These are phyloP conservation scores for Oryza officinalis DNA, from an alignment of 176 grass and related monocot genomes.

Conservation along the genomic window DNA sequence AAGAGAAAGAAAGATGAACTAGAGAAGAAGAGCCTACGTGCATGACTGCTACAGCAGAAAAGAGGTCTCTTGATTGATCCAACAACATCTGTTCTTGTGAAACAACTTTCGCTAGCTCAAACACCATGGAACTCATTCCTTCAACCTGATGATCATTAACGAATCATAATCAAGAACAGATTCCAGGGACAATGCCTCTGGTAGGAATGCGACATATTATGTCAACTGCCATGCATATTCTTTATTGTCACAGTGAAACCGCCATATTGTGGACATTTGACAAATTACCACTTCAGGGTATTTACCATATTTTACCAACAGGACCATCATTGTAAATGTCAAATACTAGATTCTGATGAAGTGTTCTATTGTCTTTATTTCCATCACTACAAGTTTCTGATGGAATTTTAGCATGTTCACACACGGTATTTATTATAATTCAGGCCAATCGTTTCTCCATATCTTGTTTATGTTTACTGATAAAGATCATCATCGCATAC, in stretches of 20 bases:
- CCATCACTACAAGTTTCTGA: too few species aligned
- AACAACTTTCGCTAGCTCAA: conserved; percentile 61
- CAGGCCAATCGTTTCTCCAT: neutral
- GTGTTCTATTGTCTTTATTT: too few species aligned
- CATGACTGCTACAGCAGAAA: conserved; percentile 63
- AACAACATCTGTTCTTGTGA: conserved; percentile 67
- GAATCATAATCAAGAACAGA: neutral
- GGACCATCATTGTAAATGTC: too few species aligned
- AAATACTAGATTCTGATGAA: too few species aligned
- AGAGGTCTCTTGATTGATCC: conserved; percentile 60
- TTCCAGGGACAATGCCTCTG: neutral
- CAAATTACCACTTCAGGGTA: neutral
- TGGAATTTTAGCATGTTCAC: neutral
- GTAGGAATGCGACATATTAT: neutral
- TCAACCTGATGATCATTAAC: conserved; percentile 52
- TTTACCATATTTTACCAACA: neutral
- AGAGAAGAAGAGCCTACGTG: conserved; percentile 51
- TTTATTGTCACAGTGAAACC: neutral
- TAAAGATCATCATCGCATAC: neutral
- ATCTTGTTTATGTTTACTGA: neutral
- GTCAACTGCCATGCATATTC: neutral
- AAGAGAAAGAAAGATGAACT: neutral
- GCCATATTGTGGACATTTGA: neutral
- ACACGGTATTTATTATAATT: neutral
- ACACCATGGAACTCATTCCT: conserved; percentile 47